Percentiles rank a stretch among this genome's conserved stretches.
Evolutionary conservation across 306 rosid genomes (phyloP).

Genomic region (Cajanus cajan): DNA sequence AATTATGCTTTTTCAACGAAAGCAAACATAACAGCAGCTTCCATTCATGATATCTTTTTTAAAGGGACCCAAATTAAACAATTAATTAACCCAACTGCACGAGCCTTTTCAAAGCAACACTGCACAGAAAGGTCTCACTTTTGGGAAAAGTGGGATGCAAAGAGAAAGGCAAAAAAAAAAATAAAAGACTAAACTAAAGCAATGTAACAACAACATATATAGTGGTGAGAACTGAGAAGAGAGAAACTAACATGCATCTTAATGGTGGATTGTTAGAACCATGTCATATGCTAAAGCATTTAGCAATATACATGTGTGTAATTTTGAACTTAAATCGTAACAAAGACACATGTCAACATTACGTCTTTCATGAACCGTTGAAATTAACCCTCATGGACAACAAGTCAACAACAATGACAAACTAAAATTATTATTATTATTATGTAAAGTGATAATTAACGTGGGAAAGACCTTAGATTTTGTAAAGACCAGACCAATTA

Average conservation of each 20-base stretch:
- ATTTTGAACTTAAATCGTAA: neutral
- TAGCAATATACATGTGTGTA: neutral
- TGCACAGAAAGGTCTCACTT: constrained; percentile 22
- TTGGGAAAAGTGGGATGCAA: constrained; percentile 8
- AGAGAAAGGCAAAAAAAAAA: constrained; percentile 4
- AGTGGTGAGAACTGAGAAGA: constrained; percentile 15
- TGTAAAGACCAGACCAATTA: neutral
- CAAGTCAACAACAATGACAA: too few species aligned
- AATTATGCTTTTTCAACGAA: constrained; percentile 12
- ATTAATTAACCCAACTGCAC: constrained; percentile 17
- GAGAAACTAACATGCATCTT: neutral
- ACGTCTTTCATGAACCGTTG: too few species aligned
- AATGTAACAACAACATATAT: neutral
- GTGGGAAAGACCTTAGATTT: too few species aligned
- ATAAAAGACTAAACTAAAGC: neutral
- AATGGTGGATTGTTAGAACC: too few species aligned
- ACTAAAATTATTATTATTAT: too few species aligned
- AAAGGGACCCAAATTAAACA: neutral
- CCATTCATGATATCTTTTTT: constrained; percentile 2
- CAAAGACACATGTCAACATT: neutral
- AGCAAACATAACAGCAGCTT: constrained; percentile 21
- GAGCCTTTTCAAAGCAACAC: constrained; percentile 24
- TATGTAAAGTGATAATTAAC: too few species aligned
- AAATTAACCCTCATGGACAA: too few species aligned
- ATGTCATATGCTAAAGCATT: neutral